Evolutionary conservation across 179 eudicot species (phyloP), one percentile per base, ranked within the genome.

Genomic region (Amaranthus tricolor): DNA sequence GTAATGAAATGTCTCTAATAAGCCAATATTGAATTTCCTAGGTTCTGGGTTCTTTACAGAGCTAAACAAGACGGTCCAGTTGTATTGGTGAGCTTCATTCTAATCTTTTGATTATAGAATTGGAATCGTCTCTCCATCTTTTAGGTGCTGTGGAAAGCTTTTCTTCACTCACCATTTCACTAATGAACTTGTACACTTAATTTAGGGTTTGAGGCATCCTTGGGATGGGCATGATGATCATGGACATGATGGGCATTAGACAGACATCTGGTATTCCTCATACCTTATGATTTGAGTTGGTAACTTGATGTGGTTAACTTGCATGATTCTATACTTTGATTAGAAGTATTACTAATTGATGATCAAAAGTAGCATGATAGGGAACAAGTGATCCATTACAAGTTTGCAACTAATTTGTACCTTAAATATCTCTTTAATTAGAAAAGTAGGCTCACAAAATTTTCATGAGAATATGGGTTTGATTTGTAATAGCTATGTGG

Each of bases 161-260:
- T 55, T 57, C 44, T 44, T n/a, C 43, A 17, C 61, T 6, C 48
- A n/a, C 19, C 51, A 43, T 17, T 50, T 5, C 24, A 40, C 51
- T 56, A n/a, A 64, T 62, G 44, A 13, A 48, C 11, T 53, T 69
- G 54, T 68, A n/a, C 74, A 5, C 19, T 16, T 79, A 50, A 43
- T 72, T 74, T 74, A 94, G 98, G 98, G 98, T 53, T 94, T 93
- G 98, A 84, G 98, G 66, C 98, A 94, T 82, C 98, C 98, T 20
- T 94, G 98, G 98, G 98, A 94, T 6, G 98, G 97, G 24, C 97
- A 94, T 82, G 96, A 78, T 61, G 93, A 86, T 72, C 84, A 84
- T 75, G 97, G 86, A 76, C 88, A 89, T 62, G 87, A 89, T 62
- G 86, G 82, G 10, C 91, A 86, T 76, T 86, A 89, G 87, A 88